Conservation (phyloP, 352 stramenopile genomes). For the Phytophthora melonis region DNA sequence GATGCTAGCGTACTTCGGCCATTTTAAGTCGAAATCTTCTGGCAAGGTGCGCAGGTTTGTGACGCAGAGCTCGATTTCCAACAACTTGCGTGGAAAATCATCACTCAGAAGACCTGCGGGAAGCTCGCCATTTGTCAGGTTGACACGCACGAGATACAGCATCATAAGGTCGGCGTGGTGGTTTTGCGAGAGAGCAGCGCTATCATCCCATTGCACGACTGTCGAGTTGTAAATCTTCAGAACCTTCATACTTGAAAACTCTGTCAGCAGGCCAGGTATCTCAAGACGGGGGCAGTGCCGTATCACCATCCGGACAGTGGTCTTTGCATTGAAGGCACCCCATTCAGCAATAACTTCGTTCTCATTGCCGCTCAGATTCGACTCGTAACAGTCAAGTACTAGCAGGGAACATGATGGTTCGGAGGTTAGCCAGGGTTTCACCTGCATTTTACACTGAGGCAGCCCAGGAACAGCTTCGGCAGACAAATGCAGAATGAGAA, state of each 20-base stretch:
- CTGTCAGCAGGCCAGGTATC: not conserved
- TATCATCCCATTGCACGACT: conserved; percentile 32
- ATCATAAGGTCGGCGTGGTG: conserved; percentile 44
- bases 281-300: conserved; percentile 36
- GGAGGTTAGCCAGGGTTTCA: conserved; percentile 32
- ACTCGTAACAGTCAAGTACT: conserved; percentile 37
- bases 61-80: conserved; percentile 40
- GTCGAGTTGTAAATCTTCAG: conserved; percentile 48
- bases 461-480: conserved; percentile 17
- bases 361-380: not conserved
- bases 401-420: conserved; percentile 40
- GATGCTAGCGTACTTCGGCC: conserved; percentile 20
- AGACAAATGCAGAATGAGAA: conserved; percentile 29
- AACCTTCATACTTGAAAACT: conserved; percentile 39
- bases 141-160: conserved; percentile 40
- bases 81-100: conserved; percentile 38
- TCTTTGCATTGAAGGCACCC: conserved; percentile 23
- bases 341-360: conserved; percentile 19
- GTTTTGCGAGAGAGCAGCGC: conserved; percentile 28
- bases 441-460: conserved; percentile 25
- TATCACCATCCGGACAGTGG: conserved; percentile 30
- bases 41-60: conserved; percentile 49
- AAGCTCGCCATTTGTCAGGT: conserved; percentile 38
- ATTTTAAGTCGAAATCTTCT: conserved; percentile 40
- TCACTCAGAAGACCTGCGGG: conserved; percentile 36